phyloP scores from a whole-genome alignment of 805 yeast genomes.

The Wickerhamiella allomyrinae region DNA sequence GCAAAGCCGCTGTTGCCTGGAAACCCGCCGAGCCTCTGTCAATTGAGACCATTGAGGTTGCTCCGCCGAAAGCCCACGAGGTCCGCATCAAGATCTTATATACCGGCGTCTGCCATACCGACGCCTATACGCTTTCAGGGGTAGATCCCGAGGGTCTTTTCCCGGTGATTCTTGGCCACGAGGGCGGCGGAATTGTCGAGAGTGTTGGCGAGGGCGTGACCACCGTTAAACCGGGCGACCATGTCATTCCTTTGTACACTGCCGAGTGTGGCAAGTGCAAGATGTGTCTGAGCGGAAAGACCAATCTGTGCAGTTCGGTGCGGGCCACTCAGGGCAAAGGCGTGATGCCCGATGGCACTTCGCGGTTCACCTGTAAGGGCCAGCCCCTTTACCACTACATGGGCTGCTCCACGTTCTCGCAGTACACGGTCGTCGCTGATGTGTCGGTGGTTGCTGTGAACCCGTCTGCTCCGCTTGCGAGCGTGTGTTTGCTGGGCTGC shows the following conservation, averaged over 20 bases:
- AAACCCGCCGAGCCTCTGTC: constrained; percentile 65
- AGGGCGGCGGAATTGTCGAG: constrained; percentile 96
- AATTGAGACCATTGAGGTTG: constrained; percentile 79
- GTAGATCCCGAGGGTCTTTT: constrained; percentile 92
- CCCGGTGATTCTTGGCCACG: constrained; percentile 92
- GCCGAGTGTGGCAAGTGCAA: constrained; percentile 95
- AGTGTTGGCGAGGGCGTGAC: constrained; percentile 90
- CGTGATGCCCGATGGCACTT: constrained; percentile 96
- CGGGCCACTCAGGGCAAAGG: constrained; percentile 98
- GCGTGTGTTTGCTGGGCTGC: constrained; percentile 88
- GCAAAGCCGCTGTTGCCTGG: constrained; percentile 97
- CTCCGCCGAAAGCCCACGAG: constrained; percentile 93
- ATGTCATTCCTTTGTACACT: constrained; percentile 85
- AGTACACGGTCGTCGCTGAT: constrained; percentile 96
- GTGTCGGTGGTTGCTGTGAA: constrained; percentile 89
- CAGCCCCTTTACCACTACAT: constrained; percentile 77
- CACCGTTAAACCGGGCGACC: constrained; percentile 81
- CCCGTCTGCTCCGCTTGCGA: constrained; percentile 68
- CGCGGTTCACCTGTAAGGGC: constrained; percentile 70
- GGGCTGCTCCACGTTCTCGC: constrained; percentile 97
- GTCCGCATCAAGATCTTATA: constrained; percentile 77
- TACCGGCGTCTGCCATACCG: constrained; percentile 95
- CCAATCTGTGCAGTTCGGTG: constrained; percentile 89
- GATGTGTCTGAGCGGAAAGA: constrained; percentile 88
- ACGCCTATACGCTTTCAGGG: constrained; percentile 91